These are phyloP conservation scores for Yarrowia hollandica DNA, from an alignment of 805 yeast genomes.

Conservation along the genomic window DNA sequence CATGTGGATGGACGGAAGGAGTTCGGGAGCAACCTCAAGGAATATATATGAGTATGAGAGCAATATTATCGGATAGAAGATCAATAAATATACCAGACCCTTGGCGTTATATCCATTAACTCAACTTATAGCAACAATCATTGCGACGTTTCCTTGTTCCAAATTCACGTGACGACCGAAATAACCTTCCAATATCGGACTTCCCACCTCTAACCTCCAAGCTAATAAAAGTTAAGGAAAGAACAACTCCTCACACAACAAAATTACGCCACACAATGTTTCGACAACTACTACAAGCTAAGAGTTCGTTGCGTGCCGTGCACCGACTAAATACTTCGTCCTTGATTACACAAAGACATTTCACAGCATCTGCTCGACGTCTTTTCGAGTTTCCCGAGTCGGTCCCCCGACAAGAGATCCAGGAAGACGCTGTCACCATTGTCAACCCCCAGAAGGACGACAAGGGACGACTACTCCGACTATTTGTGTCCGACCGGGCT, in stretches of 20 bases:
- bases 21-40: neutral
- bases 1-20: neutral
- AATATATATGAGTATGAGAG: neutral
- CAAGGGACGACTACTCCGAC: slow-evolving; percentile 42
- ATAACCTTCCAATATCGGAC: neutral
- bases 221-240: neutral
- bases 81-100: neutral
- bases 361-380: slow-evolving; percentile 12
- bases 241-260: neutral
- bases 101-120: too few species aligned
- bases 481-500: slow-evolving; percentile 46
- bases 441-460: slow-evolving; percentile 40
- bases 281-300: slow-evolving; percentile 1
- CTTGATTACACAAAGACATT: neutral
- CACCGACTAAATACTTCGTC: slow-evolving; percentile 5
- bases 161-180: slow-evolving; percentile 11
- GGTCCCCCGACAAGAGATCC: slow-evolving; percentile 4
- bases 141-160: neutral
- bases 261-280: slow-evolving; percentile 7
- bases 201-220: neutral
- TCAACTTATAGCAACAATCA: neutral
- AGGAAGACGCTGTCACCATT: slow-evolving; percentile 31
- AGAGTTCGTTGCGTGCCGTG: slow-evolving; percentile 8
- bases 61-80: neutral
- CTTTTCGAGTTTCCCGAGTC: slow-evolving; percentile 25